phyloP scores from a whole-genome alignment of 106 monocot genomes.

The Cymbidium sinense region DNA sequence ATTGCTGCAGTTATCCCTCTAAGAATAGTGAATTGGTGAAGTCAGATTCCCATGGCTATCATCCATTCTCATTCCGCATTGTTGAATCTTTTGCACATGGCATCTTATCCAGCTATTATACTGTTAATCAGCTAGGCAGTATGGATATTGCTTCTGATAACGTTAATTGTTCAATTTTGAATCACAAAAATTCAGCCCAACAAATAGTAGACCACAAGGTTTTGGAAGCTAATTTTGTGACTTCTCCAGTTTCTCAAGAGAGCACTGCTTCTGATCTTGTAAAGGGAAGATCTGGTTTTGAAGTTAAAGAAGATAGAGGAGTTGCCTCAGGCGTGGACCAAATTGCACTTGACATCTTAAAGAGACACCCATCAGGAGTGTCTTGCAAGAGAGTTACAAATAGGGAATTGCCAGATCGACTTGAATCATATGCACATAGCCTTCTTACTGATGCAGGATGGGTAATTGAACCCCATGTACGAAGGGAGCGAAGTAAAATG shows the following conservation, averaged over 20 bases:
- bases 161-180: slow-evolving; percentile 3
- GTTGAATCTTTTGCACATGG: slow-evolving; percentile 35
- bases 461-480: slow-evolving; percentile 45
- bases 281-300: neutral
- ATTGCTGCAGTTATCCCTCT: neutral
- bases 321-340: neutral
- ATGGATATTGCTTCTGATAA: neutral
- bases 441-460: slow-evolving; percentile 69
- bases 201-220: slow-evolving; percentile 3
- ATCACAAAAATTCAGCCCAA: slow-evolving; percentile 8
- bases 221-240: slow-evolving; percentile 16
- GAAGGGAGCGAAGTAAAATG: slow-evolving; percentile 38
- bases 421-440: slow-evolving; percentile 53
- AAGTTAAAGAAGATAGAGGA: slow-evolving; percentile 10
- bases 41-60: neutral
- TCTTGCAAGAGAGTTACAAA: slow-evolving; percentile 12
- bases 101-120: slow-evolving; percentile 28
- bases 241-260: slow-evolving; percentile 30
- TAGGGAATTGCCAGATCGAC: slow-evolving; percentile 39
- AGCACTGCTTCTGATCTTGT: slow-evolving; percentile 24
- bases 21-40: neutral
- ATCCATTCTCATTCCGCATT: slow-evolving; percentile 17
- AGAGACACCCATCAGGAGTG: slow-evolving; percentile 2
- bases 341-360: neutral
- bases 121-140: slow-evolving; percentile 10